Percentiles rank a stretch among this genome's conserved stretches.
Conservation (phyloP, 345 rosid genomes). For the Eucalyptus melliodora region DNA sequence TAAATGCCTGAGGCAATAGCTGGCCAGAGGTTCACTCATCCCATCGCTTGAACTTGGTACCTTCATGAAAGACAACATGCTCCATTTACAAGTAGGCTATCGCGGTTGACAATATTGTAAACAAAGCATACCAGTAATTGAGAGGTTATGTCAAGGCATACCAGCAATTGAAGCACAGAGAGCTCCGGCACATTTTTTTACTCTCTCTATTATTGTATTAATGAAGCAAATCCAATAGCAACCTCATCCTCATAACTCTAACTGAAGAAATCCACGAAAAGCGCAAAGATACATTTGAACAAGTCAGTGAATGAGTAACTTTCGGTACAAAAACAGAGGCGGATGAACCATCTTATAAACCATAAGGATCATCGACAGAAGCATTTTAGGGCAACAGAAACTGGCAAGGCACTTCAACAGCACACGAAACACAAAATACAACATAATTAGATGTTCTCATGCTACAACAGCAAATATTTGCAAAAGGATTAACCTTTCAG, state of each 20-base stretch:
- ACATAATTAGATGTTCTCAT: not conserved
- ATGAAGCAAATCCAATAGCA: not conserved
- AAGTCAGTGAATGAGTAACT: not conserved
- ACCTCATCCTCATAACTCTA: not conserved
- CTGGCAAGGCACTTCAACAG: not conserved
- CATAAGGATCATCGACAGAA: not conserved
- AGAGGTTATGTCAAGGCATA: not conserved
- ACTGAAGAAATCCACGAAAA: not conserved
- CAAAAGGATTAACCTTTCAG: not conserved
- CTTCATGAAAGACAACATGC: not conserved
- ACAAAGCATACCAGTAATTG: not conserved
- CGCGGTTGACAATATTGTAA: not conserved
- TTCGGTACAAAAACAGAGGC: not conserved
- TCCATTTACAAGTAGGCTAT: not conserved
- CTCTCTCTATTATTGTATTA: not conserved
- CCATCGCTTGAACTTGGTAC: not conserved
- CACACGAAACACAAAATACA: not conserved
- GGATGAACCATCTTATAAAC: not conserved
- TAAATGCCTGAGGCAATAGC: not conserved
- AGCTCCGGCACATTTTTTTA: not conserved
- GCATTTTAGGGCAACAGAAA: not conserved
- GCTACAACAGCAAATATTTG: not conserved
- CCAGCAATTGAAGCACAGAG: not conserved
- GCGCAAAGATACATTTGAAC: not conserved
- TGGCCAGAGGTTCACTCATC: not conserved